Conservation (phyloP, 176 grass and related monocot species). For the Ananas comosus region DNA sequence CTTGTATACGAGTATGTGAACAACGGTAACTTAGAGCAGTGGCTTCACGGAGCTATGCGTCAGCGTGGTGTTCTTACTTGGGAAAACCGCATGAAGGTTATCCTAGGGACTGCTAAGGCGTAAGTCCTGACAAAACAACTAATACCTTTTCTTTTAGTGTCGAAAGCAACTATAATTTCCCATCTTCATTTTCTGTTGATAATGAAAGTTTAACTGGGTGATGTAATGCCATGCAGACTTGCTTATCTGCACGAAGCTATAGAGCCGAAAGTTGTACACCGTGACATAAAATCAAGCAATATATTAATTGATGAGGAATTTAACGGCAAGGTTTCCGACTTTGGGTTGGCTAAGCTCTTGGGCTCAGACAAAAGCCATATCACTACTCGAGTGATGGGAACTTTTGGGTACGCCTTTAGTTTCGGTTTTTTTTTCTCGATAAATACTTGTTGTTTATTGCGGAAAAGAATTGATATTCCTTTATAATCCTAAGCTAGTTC, state of each 20-base stretch:
- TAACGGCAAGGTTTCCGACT: slow-evolving; percentile 91
- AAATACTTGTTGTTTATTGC: background rate
- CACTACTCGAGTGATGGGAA: slow-evolving; percentile 98
- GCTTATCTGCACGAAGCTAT: slow-evolving; percentile 99
- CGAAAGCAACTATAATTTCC: background rate
- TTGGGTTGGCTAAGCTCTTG: slow-evolving; percentile 92
- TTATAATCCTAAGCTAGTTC: background rate
- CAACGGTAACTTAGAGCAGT: slow-evolving; percentile 97
- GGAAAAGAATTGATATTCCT: background rate
- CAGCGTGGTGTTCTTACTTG: slow-evolving; percentile 70
- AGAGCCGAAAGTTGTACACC: slow-evolving; percentile 96
- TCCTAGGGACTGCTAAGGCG: slow-evolving; percentile 88
- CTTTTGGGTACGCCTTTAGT: slow-evolving; percentile 57
- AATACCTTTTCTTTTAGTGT: background rate
- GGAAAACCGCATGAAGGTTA: slow-evolving; percentile 96
- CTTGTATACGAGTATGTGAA: slow-evolving; percentile 95
- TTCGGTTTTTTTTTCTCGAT: background rate
- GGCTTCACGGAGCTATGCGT: slow-evolving; percentile 90
- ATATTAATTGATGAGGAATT: slow-evolving; percentile 97
- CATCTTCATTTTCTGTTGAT: slow-evolving; percentile 8
- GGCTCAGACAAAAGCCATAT: slow-evolving; percentile 92
- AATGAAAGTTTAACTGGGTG: background rate
- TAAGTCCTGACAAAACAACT: slow-evolving; percentile 31
- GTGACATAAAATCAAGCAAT: slow-evolving; percentile 99
- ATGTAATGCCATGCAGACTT: slow-evolving; percentile 48